Base-by-base conservation (phyloP, 495 filamentous ascomycete genomes). In the Ascodesmis nigricans region DNA sequence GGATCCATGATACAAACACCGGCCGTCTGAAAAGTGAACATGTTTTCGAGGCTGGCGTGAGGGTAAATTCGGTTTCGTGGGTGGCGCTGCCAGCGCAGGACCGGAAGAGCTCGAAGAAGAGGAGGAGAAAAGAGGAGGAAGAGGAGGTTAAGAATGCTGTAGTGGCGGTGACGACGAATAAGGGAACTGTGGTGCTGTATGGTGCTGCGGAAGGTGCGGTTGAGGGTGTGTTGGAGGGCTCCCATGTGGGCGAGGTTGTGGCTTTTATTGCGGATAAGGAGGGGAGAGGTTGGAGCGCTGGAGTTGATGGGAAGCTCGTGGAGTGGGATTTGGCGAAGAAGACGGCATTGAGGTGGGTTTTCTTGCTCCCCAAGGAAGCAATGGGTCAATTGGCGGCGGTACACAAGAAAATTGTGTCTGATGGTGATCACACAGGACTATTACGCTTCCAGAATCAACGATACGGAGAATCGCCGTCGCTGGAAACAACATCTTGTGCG, bases 1-100 rank as follows among this genome's bases (percentile, higher is more conserved):
- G 67, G 23, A 63, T 71, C 33, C 67, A 71, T 51, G 65, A 70
- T 42, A 67, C 63, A 11, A 58, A 47, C 34, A 70, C 66, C 19
- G 64, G 63, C 25, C 60, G 60, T 13, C 56, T 71, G 44, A 63
- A 62, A 36, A 68, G 65, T 36, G 67, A 71, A 50, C 56, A 68
- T 54, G 53, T 55, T 2, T 40, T 70, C 36, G 56, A 53, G 29
- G 55, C 63, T 13, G 63, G 63, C 46, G 59, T 63, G 36, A 53
- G 47, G 3, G 51, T 66, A 28, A 68, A 60, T 19, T 69, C 65
- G n/a, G 47, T 71, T 22, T 62, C 67, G 30, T 71, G 67, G 67
- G 65, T 66, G 1, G 21, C 33, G 14, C 11, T 47, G 8, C 33
- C 47, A 3, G 10, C 16, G 1, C 17, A 32, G 11, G 38, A 42